Evolutionary conservation across 352 stramenopile species (phyloP).

Genomic region (Thraustotheca clavata): DNA sequence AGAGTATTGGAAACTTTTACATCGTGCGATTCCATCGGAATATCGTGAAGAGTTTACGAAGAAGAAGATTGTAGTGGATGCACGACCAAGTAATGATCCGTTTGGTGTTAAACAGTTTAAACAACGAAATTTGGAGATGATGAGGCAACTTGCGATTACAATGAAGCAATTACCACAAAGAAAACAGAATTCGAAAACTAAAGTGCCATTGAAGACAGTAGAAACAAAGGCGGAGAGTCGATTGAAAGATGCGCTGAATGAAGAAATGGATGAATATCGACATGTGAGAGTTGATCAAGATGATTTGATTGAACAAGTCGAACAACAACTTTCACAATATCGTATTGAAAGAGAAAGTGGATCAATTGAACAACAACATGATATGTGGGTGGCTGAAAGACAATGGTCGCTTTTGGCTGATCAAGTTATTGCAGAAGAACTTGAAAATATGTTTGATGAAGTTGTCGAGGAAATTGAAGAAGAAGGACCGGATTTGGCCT

Average conservation of each 20-base stretch:
- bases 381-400: conserved; percentile 10
- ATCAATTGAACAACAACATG: conserved; percentile 13
- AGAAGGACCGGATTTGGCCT: conserved; percentile 38
- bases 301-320: neutral
- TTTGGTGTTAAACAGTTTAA: conserved; percentile 20
- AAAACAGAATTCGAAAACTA: conserved; percentile 11
- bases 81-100: conserved; percentile 4
- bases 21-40: conserved; percentile 14
- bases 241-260: neutral
- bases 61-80: neutral
- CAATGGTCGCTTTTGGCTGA: conserved; percentile 35
- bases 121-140: conserved; percentile 2
- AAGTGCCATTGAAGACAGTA: neutral
- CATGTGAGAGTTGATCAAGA: neutral
- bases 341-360: conserved; percentile 1
- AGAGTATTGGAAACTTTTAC: conserved; percentile 17
- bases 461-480: conserved; percentile 46
- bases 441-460: conserved; percentile 47
- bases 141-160: neutral
- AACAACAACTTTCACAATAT: neutral
- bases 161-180: conserved; percentile 16
- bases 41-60: neutral
- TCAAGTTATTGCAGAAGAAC: conserved; percentile 46
- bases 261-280: conserved; percentile 6
- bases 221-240: neutral